These are phyloP conservation scores for Plasmodium vinckei DNA, from an alignment of 169 alveolate species.

Conservation along the genomic window DNA sequence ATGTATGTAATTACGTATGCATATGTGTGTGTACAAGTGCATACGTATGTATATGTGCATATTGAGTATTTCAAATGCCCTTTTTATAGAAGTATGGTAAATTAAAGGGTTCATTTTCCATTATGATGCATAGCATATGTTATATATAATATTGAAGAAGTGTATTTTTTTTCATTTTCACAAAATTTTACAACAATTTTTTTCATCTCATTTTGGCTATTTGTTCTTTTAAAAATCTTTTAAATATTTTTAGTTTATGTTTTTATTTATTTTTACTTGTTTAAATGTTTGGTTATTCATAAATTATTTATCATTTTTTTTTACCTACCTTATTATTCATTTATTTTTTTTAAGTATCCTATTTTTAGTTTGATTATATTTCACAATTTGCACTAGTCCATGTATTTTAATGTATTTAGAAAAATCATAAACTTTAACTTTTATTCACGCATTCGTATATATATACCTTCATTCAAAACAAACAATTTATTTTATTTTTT, in stretches of 20 bases:
- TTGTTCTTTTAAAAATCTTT: constrained; percentile 76
- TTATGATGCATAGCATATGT: no score
- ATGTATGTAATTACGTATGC: background rate
- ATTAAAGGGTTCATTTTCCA: no score
- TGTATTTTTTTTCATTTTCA: no score
- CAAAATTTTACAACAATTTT: background rate
- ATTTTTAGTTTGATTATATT: no score
- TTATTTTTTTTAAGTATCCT: background rate
- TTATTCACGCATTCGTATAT: background rate
- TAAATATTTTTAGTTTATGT: constrained; percentile 17
- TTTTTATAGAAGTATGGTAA: no score
- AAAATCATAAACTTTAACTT: background rate
- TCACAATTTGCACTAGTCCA: no score
- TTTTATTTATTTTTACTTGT: constrained; percentile 3
- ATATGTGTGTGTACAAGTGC: constrained; percentile 9
- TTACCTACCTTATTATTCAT: background rate
- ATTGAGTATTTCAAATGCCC: background rate
- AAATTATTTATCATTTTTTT: background rate
- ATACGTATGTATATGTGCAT: constrained; percentile 4
- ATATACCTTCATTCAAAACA: background rate
- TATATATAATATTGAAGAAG: no score
- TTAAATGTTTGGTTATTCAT: constrained; percentile 15
- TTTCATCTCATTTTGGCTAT: constrained; percentile 29
- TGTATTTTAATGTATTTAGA: no score
- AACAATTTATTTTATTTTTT: background rate